Evolutionary conservation across 441 rosid genomes (phyloP).

Genomic region (Manihot esculenta): DNA sequence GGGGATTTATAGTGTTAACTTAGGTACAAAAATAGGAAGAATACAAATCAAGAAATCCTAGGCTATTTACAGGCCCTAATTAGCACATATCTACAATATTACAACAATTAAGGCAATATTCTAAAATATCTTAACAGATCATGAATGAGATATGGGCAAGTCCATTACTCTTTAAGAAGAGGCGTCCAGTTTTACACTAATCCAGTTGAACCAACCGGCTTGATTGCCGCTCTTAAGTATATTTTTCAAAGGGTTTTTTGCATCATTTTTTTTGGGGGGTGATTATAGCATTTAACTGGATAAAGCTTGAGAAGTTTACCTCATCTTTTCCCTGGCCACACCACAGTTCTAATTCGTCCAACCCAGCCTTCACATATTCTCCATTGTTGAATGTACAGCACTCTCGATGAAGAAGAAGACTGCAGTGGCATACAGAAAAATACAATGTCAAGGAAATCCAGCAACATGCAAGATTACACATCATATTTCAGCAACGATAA

Average conservation of each 20-base stretch:
- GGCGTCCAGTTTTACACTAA: not conserved
- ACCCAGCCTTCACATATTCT: constrained; percentile 85
- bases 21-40: no score
- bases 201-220: not conserved
- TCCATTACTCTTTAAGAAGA: not conserved
- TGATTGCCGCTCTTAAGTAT: no score
- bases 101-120: no score
- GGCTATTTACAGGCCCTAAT: no score
- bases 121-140: no score
- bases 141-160: not conserved
- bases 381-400: constrained; percentile 90
- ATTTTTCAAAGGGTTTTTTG: not conserved
- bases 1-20: no score
- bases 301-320: constrained; percentile 33
- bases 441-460: not conserved
- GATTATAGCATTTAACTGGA: not conserved
- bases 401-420: constrained; percentile 85
- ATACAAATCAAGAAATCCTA: no score
- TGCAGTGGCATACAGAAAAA: constrained; percentile 32
- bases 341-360: constrained; percentile 86
- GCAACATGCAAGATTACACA: not conserved
- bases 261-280: not conserved
- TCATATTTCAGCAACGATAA: not conserved
- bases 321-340: constrained; percentile 70
- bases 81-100: no score